Conservation (phyloP, 768 basidiomycete species). For the Leccinum subgranulosum region DNA sequence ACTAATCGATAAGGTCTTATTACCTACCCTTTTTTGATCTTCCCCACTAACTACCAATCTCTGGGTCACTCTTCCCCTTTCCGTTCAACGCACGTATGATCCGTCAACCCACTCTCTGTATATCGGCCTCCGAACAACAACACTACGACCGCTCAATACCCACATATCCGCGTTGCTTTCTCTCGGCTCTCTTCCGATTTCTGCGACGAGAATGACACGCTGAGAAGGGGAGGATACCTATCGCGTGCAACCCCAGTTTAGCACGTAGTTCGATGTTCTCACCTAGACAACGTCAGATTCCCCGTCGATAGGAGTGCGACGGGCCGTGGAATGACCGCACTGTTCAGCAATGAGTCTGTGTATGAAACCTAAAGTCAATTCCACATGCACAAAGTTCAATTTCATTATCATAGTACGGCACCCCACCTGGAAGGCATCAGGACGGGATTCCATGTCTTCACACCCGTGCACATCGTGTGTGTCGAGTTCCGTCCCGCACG, state of each 20-base stretch:
- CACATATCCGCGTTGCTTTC: slow-evolving; percentile 59
- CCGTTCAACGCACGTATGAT: slow-evolving; percentile 41
- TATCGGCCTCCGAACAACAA: slow-evolving; percentile 5
- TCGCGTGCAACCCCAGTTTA: slow-evolving; percentile 35
- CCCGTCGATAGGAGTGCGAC: slow-evolving; percentile 58
- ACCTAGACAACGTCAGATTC: slow-evolving; percentile 66
- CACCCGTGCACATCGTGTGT: slow-evolving; percentile 31
- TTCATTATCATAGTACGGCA: slow-evolving; percentile 4
- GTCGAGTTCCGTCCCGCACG: slow-evolving; percentile 10
- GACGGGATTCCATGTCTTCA: slow-evolving; percentile 42
- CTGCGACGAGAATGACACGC: slow-evolving; percentile 52
- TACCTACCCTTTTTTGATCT: too few species aligned
- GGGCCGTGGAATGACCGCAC: slow-evolving; percentile 61
- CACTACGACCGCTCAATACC: slow-evolving; percentile 44
- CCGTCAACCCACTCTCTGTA: slow-evolving; percentile 49
- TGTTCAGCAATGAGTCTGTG: slow-evolving; percentile 47
- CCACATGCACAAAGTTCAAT: slow-evolving; percentile 17
- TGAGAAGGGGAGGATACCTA: slow-evolving; percentile 53
- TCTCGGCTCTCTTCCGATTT: slow-evolving; percentile 60
- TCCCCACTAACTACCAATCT: too few species aligned
- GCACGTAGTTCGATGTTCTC: slow-evolving; percentile 12
- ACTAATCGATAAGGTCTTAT: too few species aligned
- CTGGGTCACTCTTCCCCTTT: slow-evolving; percentile 36
- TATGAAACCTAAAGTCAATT: slow-evolving; percentile 20
- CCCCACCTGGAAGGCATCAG: slow-evolving; percentile 30